Conservation (phyloP, 2,329 filamentous ascomycete species). For the Aspergillus oerlinghausenensis region DNA sequence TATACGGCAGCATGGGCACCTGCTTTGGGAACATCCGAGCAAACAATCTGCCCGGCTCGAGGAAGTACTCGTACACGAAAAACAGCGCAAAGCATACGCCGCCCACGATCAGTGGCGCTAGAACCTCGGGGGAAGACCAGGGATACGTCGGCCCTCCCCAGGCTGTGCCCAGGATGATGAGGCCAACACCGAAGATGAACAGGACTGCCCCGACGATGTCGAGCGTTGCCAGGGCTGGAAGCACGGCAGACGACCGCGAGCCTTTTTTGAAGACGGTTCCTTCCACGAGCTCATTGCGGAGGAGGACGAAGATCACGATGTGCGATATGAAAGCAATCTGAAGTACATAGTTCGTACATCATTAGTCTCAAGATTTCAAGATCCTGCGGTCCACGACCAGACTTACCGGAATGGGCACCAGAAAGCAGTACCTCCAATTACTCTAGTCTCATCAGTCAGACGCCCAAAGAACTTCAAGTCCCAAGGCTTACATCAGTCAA, state of each 20-base stretch:
- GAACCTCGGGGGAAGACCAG: constrained; percentile 49
- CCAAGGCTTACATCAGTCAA: not conserved
- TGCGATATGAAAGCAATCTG: constrained; percentile 48
- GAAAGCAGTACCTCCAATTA: constrained; percentile 65
- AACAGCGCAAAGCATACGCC: constrained; percentile 40
- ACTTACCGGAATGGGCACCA: constrained; percentile 57
- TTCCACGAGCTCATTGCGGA: constrained; percentile 55
- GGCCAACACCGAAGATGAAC: constrained; percentile 52
- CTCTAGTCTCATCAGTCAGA: constrained; percentile 41
- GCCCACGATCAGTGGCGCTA: constrained; percentile 48
- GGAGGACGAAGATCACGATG: constrained; percentile 51
- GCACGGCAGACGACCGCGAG: constrained; percentile 35
- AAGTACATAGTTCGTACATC: not conserved
- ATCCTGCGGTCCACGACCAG: constrained; percentile 27
- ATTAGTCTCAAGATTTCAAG: no score
- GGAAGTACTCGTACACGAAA: constrained; percentile 51
- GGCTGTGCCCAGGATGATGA: constrained; percentile 52
- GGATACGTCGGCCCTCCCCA: constrained; percentile 54
- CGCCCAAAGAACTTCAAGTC: not conserved
- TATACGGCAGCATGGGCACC: constrained; percentile 61
- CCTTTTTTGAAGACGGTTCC: constrained; percentile 41
- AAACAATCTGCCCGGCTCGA: constrained; percentile 48
- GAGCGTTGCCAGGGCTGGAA: constrained; percentile 49
- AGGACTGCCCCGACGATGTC: constrained; percentile 55
- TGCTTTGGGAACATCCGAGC: constrained; percentile 50